Evolutionary conservation across 1,284 basidiomycete genomes (phyloP).

Genomic region (Farysia itapuensis): DNA sequence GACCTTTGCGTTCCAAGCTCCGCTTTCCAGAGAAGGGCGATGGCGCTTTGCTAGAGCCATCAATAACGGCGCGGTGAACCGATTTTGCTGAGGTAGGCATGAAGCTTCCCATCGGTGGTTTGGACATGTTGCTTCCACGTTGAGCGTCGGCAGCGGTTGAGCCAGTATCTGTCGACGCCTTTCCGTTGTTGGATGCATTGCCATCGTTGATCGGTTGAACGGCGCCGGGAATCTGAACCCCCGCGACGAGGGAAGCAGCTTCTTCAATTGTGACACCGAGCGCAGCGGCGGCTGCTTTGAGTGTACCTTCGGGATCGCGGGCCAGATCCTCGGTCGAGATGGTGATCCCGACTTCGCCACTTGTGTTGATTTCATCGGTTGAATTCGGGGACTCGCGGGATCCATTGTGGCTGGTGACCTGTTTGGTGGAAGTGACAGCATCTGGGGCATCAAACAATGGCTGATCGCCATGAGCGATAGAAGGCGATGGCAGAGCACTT

Average conservation of each 20-base stretch:
- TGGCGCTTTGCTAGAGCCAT: constrained; percentile 52
- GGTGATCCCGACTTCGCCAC: constrained; percentile 38
- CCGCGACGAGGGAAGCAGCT: constrained; percentile 33
- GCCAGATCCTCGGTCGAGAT: constrained; percentile 44
- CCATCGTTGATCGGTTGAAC: neutral
- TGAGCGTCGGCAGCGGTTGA: constrained; percentile 31
- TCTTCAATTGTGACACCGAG: constrained; percentile 35
- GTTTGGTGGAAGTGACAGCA: neutral
- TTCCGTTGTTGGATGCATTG: neutral
- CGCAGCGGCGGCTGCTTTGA: constrained; percentile 33
- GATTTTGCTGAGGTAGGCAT: constrained; percentile 52
- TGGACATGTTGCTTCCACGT: constrained; percentile 15
- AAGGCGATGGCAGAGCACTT: constrained; percentile 30
- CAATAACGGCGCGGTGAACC: constrained; percentile 57
- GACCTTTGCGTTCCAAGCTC: constrained; percentile 40
- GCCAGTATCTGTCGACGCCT: neutral
- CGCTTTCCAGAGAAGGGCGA: constrained; percentile 51
- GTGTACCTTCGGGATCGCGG: constrained; percentile 38
- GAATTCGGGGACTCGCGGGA: constrained; percentile 16
- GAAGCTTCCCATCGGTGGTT: constrained; percentile 54
- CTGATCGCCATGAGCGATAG: constrained; percentile 9
- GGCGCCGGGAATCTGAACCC: constrained; percentile 18
- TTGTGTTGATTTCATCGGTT: constrained; percentile 9
- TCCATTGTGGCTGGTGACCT: constrained; percentile 5
- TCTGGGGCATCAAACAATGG: too few relatives aligned